These are phyloP conservation scores for Cucumis hystrix DNA, from an alignment of 306 rosid genomes.

Conservation along the genomic window DNA sequence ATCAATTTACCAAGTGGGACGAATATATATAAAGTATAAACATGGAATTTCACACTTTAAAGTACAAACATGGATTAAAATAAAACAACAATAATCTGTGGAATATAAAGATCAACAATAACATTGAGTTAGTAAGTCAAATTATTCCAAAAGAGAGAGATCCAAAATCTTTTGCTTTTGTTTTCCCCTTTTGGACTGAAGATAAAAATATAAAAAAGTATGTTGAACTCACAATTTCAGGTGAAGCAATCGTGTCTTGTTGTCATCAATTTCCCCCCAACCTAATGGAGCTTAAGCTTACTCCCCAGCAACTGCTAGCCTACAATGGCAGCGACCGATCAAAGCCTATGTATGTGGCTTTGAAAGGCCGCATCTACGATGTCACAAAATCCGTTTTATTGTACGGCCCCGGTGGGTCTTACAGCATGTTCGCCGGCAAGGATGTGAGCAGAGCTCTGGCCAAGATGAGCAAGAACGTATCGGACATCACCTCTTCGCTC, in stretches of 20 bases:
- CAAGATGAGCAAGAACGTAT: constrained; percentile 86
- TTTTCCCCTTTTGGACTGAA: not conserved
- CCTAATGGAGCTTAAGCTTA: constrained; percentile 52
- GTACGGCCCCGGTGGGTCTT: constrained; percentile 92
- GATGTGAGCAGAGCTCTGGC: constrained; percentile 95
- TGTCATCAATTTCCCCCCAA: not conserved
- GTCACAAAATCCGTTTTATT: constrained; percentile 69
- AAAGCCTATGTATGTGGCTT: constrained; percentile 70
- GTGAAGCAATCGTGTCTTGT: not conserved
- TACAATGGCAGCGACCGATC: constrained; percentile 73
- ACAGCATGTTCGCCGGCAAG: constrained; percentile 86
- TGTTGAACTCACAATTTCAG: not conserved
- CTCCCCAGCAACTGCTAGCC: constrained; percentile 38
- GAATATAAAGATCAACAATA: too few relatives aligned
- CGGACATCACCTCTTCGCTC: constrained; percentile 46
- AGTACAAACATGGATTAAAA: too few relatives aligned
- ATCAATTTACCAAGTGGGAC: too few relatives aligned
- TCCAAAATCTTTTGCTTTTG: not conserved
- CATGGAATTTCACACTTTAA: too few relatives aligned
- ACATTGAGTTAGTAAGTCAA: too few relatives aligned
- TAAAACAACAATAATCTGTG: too few relatives aligned
- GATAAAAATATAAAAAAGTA: not conserved
- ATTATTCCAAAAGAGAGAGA: too few relatives aligned
- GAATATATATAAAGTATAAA: too few relatives aligned
- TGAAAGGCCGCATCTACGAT: constrained; percentile 72